phyloP scores from a whole-genome alignment of 1,139 yeast species.

The Yamadazyma mexicana region DNA sequence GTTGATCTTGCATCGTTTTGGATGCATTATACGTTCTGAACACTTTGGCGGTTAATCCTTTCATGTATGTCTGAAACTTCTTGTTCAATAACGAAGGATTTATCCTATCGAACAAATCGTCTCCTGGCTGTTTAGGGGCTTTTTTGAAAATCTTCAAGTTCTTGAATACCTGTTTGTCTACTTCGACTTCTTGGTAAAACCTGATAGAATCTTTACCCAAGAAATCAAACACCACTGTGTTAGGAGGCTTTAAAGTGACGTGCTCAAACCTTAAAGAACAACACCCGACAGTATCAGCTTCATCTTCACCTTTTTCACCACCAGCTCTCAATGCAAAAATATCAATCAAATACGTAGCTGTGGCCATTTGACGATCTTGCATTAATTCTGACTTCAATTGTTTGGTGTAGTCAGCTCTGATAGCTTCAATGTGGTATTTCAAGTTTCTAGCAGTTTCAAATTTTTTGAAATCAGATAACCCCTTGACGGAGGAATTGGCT shows the following conservation, averaged over 20 bases:
- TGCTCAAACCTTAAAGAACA: slow-evolving; percentile 92
- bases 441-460: slow-evolving; percentile 91
- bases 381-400: slow-evolving; percentile 73
- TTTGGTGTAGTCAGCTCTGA: slow-evolving; percentile 72
- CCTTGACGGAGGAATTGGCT: slow-evolving; percentile 87
- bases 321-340: slow-evolving; percentile 97
- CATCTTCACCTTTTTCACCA: slow-evolving; percentile 96
- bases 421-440: slow-evolving; percentile 66
- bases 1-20: slow-evolving; percentile 93
- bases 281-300: slow-evolving; percentile 98
- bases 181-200: slow-evolving; percentile 89
- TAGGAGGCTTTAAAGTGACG: slow-evolving; percentile 81
- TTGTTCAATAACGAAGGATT: slow-evolving; percentile 82
- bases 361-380: slow-evolving; percentile 90
- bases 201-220: slow-evolving; percentile 95
- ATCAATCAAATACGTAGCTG: slow-evolving; percentile 91
- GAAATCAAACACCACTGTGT: slow-evolving; percentile 86
- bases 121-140: slow-evolving; percentile 86
- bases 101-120: slow-evolving; percentile 86
- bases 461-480: slow-evolving; percentile 86
- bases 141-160: slow-evolving; percentile 85
- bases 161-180: slow-evolving; percentile 85
- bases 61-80: slow-evolving; percentile 86
- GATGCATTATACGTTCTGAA: slow-evolving; percentile 98
- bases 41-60: slow-evolving; percentile 92